Conservation (phyloP, 495 filamentous ascomycete genomes). For the Neurospora discreta region DNA sequence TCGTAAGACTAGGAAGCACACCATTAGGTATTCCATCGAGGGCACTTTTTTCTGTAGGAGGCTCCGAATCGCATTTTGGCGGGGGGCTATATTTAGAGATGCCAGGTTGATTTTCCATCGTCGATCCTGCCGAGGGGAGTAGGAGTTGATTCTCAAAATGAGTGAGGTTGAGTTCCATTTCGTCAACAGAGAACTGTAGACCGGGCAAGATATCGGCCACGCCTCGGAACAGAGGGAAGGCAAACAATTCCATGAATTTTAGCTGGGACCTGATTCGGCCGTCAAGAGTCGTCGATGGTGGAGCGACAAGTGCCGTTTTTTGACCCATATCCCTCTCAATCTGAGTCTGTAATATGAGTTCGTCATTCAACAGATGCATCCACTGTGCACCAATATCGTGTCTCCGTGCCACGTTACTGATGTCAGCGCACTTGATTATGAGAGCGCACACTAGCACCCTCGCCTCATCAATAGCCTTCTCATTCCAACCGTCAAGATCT, state of each 20-base stretch:
- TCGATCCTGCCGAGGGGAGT: neutral
- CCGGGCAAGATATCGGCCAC: slow-evolving; percentile 73
- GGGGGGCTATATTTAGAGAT: neutral
- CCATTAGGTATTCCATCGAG: slow-evolving; percentile 20
- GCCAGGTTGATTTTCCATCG: slow-evolving; percentile 8
- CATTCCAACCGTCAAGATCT: slow-evolving; percentile 55
- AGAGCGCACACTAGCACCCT: slow-evolving; percentile 73
- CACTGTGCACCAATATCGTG: slow-evolving; percentile 73
- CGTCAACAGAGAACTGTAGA: slow-evolving; percentile 71
- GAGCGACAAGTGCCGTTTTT: slow-evolving; percentile 72
- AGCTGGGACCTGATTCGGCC: slow-evolving; percentile 83
- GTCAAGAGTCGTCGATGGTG: slow-evolving; percentile 70
- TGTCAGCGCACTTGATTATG: slow-evolving; percentile 95
- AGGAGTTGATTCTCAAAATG: slow-evolving; percentile 57
- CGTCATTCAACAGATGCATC: slow-evolving; percentile 84
- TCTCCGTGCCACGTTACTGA: slow-evolving; percentile 89
- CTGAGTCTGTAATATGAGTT: slow-evolving; percentile 82
- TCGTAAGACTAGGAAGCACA: slow-evolving; percentile 10
- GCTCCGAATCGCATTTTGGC: slow-evolving; percentile 3
- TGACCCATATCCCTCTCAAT: slow-evolving; percentile 88
- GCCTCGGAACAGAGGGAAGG: slow-evolving; percentile 77
- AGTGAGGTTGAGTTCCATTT: slow-evolving; percentile 62
- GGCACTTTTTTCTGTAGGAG: slow-evolving; percentile 1
- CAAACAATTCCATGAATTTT: slow-evolving; percentile 93
- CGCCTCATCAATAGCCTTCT: slow-evolving; percentile 55